Evolutionary conservation across 139 green algal genomes (phyloP).

Genomic region (Coelastrella sp.): DNA sequence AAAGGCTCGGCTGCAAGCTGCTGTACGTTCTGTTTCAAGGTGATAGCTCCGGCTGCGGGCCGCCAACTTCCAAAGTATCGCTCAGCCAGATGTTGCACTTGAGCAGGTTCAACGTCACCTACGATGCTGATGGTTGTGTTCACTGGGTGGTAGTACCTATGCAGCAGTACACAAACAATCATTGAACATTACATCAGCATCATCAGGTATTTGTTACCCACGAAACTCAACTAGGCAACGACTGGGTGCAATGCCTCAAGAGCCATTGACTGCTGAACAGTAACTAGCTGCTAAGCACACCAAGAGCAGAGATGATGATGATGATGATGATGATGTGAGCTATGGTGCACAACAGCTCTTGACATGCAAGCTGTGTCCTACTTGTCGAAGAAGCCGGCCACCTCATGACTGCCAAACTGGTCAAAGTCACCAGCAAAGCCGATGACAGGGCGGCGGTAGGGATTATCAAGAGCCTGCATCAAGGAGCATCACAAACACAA

Average conservation of each 20-base stretch:
- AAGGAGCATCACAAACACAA: slow-evolving; percentile 33
- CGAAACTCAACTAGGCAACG: too few species aligned
- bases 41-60: slow-evolving; percentile 19
- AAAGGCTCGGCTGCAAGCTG: not conserved
- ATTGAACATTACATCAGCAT: too few species aligned
- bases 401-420: slow-evolving; percentile 38
- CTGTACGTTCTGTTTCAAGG: not conserved
- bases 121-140: slow-evolving; percentile 78
- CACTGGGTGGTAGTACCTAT: slow-evolving; percentile 73
- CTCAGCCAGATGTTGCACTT: slow-evolving; percentile 69
- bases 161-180: not conserved
- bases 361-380: not conserved
- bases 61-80: slow-evolving; percentile 83
- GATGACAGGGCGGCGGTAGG: slow-evolving; percentile 87
- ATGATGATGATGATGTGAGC: too few species aligned
- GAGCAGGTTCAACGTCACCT: slow-evolving; percentile 61
- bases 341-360: too few species aligned
- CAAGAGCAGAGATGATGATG: too few species aligned
- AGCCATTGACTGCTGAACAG: too few species aligned
- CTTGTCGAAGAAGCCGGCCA: slow-evolving; percentile 41
- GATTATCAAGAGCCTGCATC: slow-evolving; percentile 63
- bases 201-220: too few species aligned
- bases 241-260: too few species aligned
- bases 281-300: too few species aligned
- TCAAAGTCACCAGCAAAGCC: slow-evolving; percentile 55